Base-by-base conservation (phyloP, 2,329 filamentous ascomycete species). In the Botrytis galanthina region DNA sequence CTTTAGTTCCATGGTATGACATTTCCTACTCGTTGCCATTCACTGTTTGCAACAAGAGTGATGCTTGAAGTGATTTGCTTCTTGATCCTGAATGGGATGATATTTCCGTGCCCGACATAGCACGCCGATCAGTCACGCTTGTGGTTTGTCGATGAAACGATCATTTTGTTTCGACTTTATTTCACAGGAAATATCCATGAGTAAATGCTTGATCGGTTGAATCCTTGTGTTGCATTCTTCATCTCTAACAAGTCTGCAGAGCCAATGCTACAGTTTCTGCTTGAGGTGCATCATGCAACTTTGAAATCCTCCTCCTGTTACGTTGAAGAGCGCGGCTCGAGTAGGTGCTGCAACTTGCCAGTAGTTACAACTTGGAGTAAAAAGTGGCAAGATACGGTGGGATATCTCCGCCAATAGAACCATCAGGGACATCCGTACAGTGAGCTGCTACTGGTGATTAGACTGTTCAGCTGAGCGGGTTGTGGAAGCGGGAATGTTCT, bases 261-360 rank as follows among this genome's bases (percentile, higher is more conserved):
- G n/a, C 26, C n/a, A 64, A 22, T 64, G 61, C 42, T 64, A 64
- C 61, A 44, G 39, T 12, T 32, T 46, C 61, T 64, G 61, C 61
- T 46, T 46, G 61, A 32, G 61, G 20, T 20, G 35, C 35, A 62
- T 39, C 35, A 44, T 64, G 29, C 39, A 46, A 46, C 39, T 44
- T 64, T 18, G 39, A 26, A 32, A 44, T 64, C 18, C 39, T 29
- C 16, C 39, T 29, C n/a, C n/a, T 32, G 42, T 46, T 29, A 22
- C 44, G 61, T 44, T 29, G 35, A 29, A 44, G n/a, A 18, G 29
- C 18, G 61, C 61, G 39, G n/a, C 4, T 44, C n/a, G 16, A 42
- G 39, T 12, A 46, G 35, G 10, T 39, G 51, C n/a, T 57, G 51
- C 51, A 29, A 29, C n/a, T 57, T 9, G 18, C 51, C n/a, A 18